Conservation (phyloP, 306 rosid species). For the Canavalia ensiformis region DNA sequence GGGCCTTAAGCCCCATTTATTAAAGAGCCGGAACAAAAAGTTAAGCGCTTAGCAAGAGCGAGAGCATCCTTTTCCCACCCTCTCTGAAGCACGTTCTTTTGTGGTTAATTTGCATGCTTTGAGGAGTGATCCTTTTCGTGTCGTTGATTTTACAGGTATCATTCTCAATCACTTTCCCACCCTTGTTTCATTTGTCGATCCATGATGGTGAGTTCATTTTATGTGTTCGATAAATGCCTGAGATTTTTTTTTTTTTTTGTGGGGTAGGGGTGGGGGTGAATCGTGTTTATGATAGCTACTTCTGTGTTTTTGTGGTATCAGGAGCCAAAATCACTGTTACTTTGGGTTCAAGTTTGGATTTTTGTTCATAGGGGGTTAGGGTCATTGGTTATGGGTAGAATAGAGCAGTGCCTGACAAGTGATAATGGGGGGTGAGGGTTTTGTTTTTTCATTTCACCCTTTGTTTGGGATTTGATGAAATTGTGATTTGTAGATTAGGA, state of each 20-base stretch:
- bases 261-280: neutral
- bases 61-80: neutral
- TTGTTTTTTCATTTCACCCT: neutral
- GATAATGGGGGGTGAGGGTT: neutral
- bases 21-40: too few species aligned
- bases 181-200: too few species aligned
- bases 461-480: conserved; percentile 17
- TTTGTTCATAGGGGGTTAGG: neutral
- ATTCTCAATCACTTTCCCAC: neutral
- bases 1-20: too few species aligned
- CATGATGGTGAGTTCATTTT: neutral
- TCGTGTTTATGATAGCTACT: neutral
- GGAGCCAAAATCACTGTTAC: conserved; percentile 3
- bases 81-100: too few species aligned
- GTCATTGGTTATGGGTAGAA: neutral
- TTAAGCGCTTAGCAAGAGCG: neutral
- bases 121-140: neutral
- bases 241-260: neutral
- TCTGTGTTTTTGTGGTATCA: neutral
- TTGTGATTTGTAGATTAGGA: conserved; percentile 28
- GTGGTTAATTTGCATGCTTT: neutral
- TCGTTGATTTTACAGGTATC: conserved; percentile 15
- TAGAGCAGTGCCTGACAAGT: neutral
- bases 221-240: conserved; percentile 36
- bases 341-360: conserved; percentile 27